These are phyloP conservation scores for Cryptosporidium sp. DNA, from an alignment of 169 alveolate genomes.

Conservation along the genomic window DNA sequence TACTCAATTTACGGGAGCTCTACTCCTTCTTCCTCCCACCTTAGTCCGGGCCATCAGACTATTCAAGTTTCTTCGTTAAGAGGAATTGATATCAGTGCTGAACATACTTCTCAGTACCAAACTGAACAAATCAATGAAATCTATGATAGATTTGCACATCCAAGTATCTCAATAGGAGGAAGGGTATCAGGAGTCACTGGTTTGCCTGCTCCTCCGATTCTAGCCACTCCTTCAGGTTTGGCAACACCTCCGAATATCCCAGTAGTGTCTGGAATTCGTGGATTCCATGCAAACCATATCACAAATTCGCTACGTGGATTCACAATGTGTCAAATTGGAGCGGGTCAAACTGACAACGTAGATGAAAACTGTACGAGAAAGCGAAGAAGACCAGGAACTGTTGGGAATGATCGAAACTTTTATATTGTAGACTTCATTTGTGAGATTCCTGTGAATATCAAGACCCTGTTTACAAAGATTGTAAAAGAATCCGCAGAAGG, in stretches of 20 bases:
- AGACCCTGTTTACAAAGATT: constrained; percentile 10
- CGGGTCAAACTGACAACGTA: background rate
- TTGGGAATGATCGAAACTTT: constrained; percentile 44
- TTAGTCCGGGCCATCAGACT: background rate
- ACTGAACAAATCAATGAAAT: background rate
- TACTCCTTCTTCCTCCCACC: background rate
- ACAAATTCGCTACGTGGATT: background rate
- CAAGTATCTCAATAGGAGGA: background rate
- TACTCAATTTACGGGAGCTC: background rate
- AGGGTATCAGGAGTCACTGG: constrained; percentile 1
- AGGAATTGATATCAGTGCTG: background rate
- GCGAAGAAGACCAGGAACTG: constrained; percentile 11
- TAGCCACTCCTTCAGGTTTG: constrained; percentile 2
- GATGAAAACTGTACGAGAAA: constrained; percentile 17
- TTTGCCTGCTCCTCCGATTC: constrained; percentile 6
- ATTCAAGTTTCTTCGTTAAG: background rate
- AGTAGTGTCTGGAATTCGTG: background rate
- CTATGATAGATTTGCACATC: background rate
- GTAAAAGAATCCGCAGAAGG: constrained; percentile 27
- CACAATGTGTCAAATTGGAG: background rate
- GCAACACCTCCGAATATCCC: constrained; percentile 5
- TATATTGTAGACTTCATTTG: constrained; percentile 67
- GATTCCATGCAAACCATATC: background rate
- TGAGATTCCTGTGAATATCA: constrained; percentile 52
- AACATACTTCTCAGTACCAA: background rate